A percentile compares a stretch with the other conserved stretches of the same genome.
phyloP scores from a whole-genome alignment of 768 basidiomycete species.

The Hydnomerulius pinastri region DNA sequence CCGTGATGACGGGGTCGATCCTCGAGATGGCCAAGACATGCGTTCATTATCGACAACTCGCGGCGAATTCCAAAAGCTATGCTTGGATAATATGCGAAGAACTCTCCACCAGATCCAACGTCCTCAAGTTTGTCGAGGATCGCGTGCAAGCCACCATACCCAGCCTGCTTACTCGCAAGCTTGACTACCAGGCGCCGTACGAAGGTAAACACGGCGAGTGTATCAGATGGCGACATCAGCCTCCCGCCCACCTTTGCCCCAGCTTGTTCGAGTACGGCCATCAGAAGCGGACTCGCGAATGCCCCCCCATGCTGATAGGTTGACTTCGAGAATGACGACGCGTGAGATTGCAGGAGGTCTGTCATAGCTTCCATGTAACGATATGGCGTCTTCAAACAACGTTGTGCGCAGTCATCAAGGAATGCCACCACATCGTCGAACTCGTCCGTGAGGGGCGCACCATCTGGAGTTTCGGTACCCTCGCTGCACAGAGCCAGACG shows the following conservation, averaged over 20 bases:
- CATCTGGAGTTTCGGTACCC: conserved; percentile 51
- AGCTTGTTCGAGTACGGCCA: conserved; percentile 80
- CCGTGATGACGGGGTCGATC: conserved; percentile 4
- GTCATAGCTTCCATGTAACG: conserved; percentile 78
- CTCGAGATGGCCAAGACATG: conserved; percentile 35
- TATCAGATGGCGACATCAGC: conserved; percentile 57
- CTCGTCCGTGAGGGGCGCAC: conserved; percentile 55
- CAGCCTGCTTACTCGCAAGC: conserved; percentile 54
- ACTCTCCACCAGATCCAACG: conserved; percentile 27
- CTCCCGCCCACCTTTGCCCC: conserved; percentile 62
- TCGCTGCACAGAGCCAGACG: conserved; percentile 39
- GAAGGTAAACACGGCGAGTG: conserved; percentile 63
- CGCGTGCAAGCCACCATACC: conserved; percentile 33
- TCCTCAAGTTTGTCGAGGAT: conserved; percentile 39
- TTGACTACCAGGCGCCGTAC: conserved; percentile 62
- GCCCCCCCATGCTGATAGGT: conserved; percentile 25
- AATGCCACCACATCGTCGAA: conserved; percentile 60
- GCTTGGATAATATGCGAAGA: conserved; percentile 37
- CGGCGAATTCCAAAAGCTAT: conserved; percentile 43
- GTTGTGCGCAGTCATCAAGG: conserved; percentile 83
- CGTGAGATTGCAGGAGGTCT: conserved; percentile 27
- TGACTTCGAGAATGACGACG: conserved; percentile 4
- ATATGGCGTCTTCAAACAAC: conserved; percentile 82
- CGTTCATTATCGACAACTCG: conserved; percentile 45
- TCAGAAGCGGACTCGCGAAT: conserved; percentile 72